Base-by-base conservation (phyloP, 2,329 filamentous ascomycete species). In the Drechslerella stenobrocha region DNA sequence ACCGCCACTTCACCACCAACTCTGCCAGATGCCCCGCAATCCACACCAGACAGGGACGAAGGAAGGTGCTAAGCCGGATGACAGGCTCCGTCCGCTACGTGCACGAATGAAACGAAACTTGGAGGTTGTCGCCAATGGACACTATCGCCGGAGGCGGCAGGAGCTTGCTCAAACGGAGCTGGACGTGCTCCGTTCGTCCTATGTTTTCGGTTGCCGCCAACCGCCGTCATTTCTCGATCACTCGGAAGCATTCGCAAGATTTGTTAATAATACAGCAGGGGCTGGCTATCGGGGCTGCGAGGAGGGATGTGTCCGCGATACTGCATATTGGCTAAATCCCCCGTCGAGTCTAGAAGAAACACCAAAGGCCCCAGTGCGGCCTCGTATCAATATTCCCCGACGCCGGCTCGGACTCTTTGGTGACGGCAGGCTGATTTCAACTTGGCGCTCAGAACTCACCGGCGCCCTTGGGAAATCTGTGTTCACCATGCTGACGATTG, bases 91-190 rank as follows among this genome's bases (percentile, higher is more conserved):
- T 32, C 57, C 50, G 57, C 56, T 52, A 47, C 56, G 37, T 52
- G 56, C 56, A 46, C 26, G 37, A 42, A 42, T 13, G 15, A 13
- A 42, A 18, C 18, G 15, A 7, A 42, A 30, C 11, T 30, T 18
- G n/a, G n/a, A n/a, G n/a, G n/a, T 42, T 20, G 22, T 42, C 37
- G 47, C 51, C 56, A 47, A 50, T 56, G 44, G 59, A 50, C 52
- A 45, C 45, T 56, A 64, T 64, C 59, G 44, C 37, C 52, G 59
- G 20, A 50, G 58, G 44, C 23, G 51, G 58, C 45, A 64, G 59
- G 59, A 40, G 6, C 46, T 22, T 35, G 30, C 22, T 20, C 11
- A 37, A 20, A 35, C 35, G 22, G 46, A 46, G 3, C 46, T 42
- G 34, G 3, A n/a, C 13, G 37, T 42, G 37, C 20, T 34, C 32